Percentiles rank a stretch among this genome's conserved stretches.
phyloP scores from a whole-genome alignment of 352 stramenopile genomes.

The Pythium scleroteichum region DNA sequence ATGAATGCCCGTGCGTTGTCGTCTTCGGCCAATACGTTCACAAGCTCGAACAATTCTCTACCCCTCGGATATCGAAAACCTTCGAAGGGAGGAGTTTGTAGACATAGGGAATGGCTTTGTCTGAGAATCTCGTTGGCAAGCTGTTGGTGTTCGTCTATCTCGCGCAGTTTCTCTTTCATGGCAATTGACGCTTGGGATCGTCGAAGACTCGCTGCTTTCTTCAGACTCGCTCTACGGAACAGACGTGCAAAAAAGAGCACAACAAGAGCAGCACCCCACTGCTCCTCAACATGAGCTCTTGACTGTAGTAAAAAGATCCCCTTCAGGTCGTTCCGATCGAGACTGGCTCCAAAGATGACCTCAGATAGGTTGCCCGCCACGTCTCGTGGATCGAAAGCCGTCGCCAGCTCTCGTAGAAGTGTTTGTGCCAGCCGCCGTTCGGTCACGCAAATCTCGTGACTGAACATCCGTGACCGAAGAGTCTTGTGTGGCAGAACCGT shows the following conservation, averaged over 20 bases:
- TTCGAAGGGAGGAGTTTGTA: too few relatives aligned
- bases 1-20: too few relatives aligned
- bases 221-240: slow-evolving; percentile 35
- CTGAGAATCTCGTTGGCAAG: not conserved
- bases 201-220: slow-evolving; percentile 31
- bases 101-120: too few relatives aligned
- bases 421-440: slow-evolving; percentile 10
- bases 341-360: slow-evolving; percentile 38
- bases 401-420: slow-evolving; percentile 28
- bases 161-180: not conserved
- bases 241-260: slow-evolving; percentile 41
- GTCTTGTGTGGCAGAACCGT: slow-evolving; percentile 9
- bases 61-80: too few relatives aligned
- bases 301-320: slow-evolving; percentile 31
- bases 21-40: too few relatives aligned
- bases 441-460: slow-evolving; percentile 3
- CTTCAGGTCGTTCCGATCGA: slow-evolving; percentile 33
- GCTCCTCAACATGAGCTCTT: slow-evolving; percentile 31
- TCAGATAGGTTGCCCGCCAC: slow-evolving; percentile 35
- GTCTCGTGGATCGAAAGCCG: slow-evolving; percentile 30
- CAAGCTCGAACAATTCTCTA: too few relatives aligned
- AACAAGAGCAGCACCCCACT: slow-evolving; percentile 38
- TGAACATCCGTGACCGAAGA: slow-evolving; percentile 30
- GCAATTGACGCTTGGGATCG: not conserved
- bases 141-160: not conserved